Evolutionary conservation across 2,329 filamentous ascomycete species (phyloP).

Genomic region (Xylaria sp.): DNA sequence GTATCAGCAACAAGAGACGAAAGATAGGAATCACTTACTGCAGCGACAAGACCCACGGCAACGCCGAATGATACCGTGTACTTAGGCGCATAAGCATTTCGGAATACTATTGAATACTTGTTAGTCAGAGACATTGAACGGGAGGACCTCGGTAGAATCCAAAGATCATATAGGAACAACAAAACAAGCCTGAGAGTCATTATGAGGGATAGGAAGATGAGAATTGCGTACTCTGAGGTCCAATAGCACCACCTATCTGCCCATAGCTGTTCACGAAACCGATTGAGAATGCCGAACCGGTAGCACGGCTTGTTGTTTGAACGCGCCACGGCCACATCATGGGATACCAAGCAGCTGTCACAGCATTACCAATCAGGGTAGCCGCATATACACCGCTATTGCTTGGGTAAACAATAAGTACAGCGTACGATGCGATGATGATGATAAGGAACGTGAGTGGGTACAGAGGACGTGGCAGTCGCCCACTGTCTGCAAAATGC

Average conservation of each 20-base stretch:
- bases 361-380: constrained; percentile 56
- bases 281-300: constrained; percentile 61
- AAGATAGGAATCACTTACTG: constrained; percentile 31
- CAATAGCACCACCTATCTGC: constrained; percentile 60
- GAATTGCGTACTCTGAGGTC: constrained; percentile 51
- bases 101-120: constrained; percentile 49
- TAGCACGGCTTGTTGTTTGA: constrained; percentile 57
- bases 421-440: constrained; percentile 57
- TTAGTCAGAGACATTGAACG: constrained; percentile 3
- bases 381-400: constrained; percentile 59
- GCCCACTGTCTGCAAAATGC: constrained; percentile 55
- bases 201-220: not conserved
- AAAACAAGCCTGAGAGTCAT: not conserved
- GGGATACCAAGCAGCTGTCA: constrained; percentile 57
- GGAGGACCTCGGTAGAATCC: not conserved
- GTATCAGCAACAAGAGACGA: not conserved
- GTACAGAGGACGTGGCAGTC: constrained; percentile 56
- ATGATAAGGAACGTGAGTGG: constrained; percentile 56
- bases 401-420: constrained; percentile 57
- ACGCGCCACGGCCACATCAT: constrained; percentile 65
- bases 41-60: constrained; percentile 57
- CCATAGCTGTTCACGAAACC: constrained; percentile 62
- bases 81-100: constrained; percentile 56
- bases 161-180: not conserved
- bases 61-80: constrained; percentile 57